phyloP scores from a whole-genome alignment of 208 protist species.

The Phytomonas francai region DNA sequence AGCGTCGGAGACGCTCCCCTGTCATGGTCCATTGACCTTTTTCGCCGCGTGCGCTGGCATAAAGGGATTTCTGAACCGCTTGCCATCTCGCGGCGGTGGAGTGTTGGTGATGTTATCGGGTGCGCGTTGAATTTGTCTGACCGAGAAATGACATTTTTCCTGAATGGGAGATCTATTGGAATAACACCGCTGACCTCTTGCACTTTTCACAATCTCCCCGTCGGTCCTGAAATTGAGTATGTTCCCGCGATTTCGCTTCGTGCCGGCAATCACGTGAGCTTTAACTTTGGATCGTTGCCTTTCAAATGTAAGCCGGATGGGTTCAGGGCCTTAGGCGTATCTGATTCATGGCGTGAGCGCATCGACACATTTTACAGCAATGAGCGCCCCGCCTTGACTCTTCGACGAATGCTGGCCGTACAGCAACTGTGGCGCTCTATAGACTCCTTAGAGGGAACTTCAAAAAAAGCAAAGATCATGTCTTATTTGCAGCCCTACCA shows the following conservation, averaged over 20 bases:
- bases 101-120: conserved; percentile 79
- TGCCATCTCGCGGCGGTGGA: conserved; percentile 58
- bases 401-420: conserved; percentile 37
- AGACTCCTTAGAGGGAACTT: neutral
- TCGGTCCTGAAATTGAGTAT: conserved; percentile 23
- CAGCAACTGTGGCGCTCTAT: conserved; percentile 40
- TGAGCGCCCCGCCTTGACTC: conserved; percentile 33
- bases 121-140: conserved; percentile 76
- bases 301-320: conserved; percentile 86
- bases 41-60: conserved; percentile 85
- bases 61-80: conserved; percentile 47
- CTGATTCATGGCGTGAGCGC: conserved; percentile 88
- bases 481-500: conserved; percentile 21
- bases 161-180: conserved; percentile 50
- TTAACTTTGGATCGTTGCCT: conserved; percentile 86
- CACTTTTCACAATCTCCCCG: conserved; percentile 34
- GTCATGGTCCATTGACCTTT: conserved; percentile 85
- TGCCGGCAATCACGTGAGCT: conserved; percentile 63
- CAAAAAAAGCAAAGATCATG: neutral
- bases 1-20: conserved; percentile 80
- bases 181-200: conserved; percentile 17
- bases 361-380: conserved; percentile 87
- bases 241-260: conserved; percentile 81
- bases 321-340: conserved; percentile 79
- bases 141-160: conserved; percentile 70